Evolutionary conservation across 164 flowering plant genomes (phyloP), one percentile per base, ranked within the genome.

Genomic region (Platanus orientalis): DNA sequence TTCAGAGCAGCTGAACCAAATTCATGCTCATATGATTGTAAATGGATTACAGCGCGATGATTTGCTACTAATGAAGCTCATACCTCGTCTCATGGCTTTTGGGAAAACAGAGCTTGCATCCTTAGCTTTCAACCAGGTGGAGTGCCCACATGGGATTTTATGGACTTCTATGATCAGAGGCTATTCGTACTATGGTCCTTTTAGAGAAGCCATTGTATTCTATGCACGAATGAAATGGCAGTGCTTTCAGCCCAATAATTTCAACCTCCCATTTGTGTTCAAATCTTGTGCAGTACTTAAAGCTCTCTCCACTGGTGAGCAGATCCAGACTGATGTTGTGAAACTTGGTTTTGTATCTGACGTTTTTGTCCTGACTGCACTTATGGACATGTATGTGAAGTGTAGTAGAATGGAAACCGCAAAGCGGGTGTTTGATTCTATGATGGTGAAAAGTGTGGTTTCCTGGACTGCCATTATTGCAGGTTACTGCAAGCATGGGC

Each of bases 381-480:
- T 60, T 16, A 19, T 60, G 17, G 34, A 42, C 53, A 53, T 59
- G 64, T 53, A 60, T 54, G 64, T 67, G 59, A 67, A 67, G 54
- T 67, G 64, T 20, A 19, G 69, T 67, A 29, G 42, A 60, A 7
- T 59, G 19, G 54, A 60, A 45, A n/a, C 50, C 1, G 75, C 75
- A 19, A 11, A 54, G 26, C 54, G 47, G 52, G 61, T 72, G 17
- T 63, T 72, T 36, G 61, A 63, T 54, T n/a, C 13, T 17, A 72
- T 67, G 75, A 24, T 13, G 4, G 56, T 59, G 10, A 63, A 60
- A 54, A 63, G 21, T 45, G 68, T 72, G 57, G 71, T 68, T 59
- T 62, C 65, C 26, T 72, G 68, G 75, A 72, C 68, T 45, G 71
- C 68, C 27, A 72, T 72, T 17, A 34, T 72, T 58, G 58, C 63